phyloP scores from a whole-genome alignment of 2,329 filamentous ascomycete genomes.

The Stemphylium vesicarium region DNA sequence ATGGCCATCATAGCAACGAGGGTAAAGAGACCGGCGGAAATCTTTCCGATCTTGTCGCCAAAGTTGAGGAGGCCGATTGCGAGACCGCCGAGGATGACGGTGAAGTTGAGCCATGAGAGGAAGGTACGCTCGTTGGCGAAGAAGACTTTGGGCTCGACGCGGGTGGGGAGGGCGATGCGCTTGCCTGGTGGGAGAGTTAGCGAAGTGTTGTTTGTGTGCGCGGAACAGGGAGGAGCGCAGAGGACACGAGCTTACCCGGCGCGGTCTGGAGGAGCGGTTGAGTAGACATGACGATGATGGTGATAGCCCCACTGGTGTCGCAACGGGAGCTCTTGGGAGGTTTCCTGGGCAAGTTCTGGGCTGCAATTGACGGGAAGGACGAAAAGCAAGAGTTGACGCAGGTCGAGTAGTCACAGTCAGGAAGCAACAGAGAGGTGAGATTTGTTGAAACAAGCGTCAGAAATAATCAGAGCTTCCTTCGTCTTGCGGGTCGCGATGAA shows the following conservation, averaged over 20 bases:
- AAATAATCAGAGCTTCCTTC: conserved; percentile 6
- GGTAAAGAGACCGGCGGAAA: conserved; percentile 92
- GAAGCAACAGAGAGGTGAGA: not conserved
- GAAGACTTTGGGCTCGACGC: conserved; percentile 99
- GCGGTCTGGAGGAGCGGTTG: conserved; percentile 95
- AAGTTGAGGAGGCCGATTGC: conserved; percentile 98
- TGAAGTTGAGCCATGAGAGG: conserved; percentile 99
- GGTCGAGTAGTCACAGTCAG: conserved; percentile 11
- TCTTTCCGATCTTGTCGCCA: conserved; percentile 90
- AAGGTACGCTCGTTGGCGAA: conserved; percentile 99
- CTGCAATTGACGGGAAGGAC: conserved; percentile 12
- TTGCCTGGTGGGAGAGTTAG: conserved; percentile 70
- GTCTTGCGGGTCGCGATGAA: conserved; percentile 7
- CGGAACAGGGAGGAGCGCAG: not conserved
- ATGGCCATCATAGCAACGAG: conserved; percentile 93
- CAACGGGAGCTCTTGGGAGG: conserved; percentile 15
- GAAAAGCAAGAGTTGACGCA: conserved; percentile 2
- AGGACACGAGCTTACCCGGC: conserved; percentile 67
- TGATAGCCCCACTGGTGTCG: conserved; percentile 19
- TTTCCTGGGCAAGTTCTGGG: not conserved
- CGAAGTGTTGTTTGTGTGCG: not conserved
- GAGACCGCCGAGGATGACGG: conserved; percentile 94
- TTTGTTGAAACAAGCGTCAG: conserved; percentile 1
- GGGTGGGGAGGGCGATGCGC: conserved; percentile 95
- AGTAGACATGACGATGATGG: conserved; percentile 75